A percentile compares a stretch with the other conserved stretches of the same genome.
phyloP scores from a whole-genome alignment of 2,329 filamentous ascomycete species.

The Mycosphaerella sp. region DNA sequence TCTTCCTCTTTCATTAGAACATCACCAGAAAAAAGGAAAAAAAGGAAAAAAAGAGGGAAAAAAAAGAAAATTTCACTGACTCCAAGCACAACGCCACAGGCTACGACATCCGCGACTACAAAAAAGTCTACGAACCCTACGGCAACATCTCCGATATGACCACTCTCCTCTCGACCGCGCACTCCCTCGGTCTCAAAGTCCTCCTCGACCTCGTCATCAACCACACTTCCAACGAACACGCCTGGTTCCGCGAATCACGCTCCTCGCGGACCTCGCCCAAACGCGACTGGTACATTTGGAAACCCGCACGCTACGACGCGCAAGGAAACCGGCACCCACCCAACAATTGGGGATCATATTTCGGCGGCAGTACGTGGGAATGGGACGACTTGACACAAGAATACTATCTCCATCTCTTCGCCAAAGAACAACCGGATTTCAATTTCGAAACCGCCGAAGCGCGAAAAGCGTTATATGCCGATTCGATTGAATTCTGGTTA shows the following conservation, averaged over 20 bases:
- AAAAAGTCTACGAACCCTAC: slow-evolving; percentile 40
- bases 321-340: slow-evolving; percentile 50
- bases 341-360: slow-evolving; percentile 45
- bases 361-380: slow-evolving; percentile 39
- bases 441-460: slow-evolving; percentile 44
- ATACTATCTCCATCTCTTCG: slow-evolving; percentile 44
- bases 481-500: slow-evolving; percentile 44
- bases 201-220: slow-evolving; percentile 41
- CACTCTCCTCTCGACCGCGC: slow-evolving; percentile 37
- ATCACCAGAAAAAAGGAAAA: no score
- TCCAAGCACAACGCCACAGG: slow-evolving; percentile 24
- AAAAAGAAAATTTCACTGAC: no score
- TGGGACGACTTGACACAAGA: slow-evolving; percentile 43
- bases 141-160: slow-evolving; percentile 44
- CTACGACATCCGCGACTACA: slow-evolving; percentile 45
- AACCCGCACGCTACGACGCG: slow-evolving; percentile 48
- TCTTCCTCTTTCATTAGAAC: no score
- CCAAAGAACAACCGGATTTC: slow-evolving; percentile 42
- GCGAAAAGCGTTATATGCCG: slow-evolving; percentile 40
- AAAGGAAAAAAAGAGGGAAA: no score
- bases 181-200: slow-evolving; percentile 42
- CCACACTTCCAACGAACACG: slow-evolving; percentile 40
- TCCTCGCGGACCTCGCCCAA: slow-evolving; percentile 47
- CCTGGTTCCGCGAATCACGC: slow-evolving; percentile 53
- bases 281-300: slow-evolving; percentile 63